Percentiles rank a stretch among this genome's conserved stretches.
Evolutionary conservation across 2,329 filamentous ascomycete species (phyloP).

Genomic region (Diaporthe sp.): DNA sequence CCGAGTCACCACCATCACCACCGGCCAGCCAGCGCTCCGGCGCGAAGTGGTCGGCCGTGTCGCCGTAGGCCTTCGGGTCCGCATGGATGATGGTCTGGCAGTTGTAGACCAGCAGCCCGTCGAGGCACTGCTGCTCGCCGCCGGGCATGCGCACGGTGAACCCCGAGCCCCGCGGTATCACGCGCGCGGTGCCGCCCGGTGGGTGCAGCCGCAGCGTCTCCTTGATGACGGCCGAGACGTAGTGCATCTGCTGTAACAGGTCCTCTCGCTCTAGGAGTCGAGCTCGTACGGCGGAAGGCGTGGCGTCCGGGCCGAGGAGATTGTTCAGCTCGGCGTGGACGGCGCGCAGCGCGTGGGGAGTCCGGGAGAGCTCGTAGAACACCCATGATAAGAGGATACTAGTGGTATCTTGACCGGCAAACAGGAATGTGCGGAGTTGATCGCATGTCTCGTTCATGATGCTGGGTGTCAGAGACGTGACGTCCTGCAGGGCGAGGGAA

Average conservation of each 20-base stretch:
- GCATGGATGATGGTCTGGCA: conserved; percentile 13
- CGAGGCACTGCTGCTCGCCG: conserved; percentile 42
- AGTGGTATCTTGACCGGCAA: not conserved
- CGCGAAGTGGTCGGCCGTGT: conserved; percentile 27
- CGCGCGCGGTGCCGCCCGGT: not conserved
- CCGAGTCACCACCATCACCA: not conserved
- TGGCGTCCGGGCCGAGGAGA: conserved; percentile 48
- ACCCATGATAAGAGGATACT: conserved; percentile 53
- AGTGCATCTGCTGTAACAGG: too few relatives aligned
- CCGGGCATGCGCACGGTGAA: conserved; percentile 38
- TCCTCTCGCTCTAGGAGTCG: too few relatives aligned
- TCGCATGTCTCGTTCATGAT: not conserved
- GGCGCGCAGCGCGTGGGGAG: conserved; percentile 47
- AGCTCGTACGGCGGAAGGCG: not conserved
- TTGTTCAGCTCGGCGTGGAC: conserved; percentile 53
- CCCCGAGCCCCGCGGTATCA: not conserved
- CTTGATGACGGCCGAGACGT: conserved; percentile 12
- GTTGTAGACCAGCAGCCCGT: conserved; percentile 2
- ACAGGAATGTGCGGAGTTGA: not conserved
- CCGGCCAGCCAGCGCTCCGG: conserved; percentile 35
- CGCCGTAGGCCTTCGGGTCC: conserved; percentile 30
- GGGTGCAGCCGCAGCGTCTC: conserved; percentile 21
- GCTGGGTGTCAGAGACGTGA: not conserved
- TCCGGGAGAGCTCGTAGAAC: conserved; percentile 53
- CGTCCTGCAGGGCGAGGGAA: not conserved